phyloP scores from a whole-genome alignment of 495 filamentous ascomycete species.

The Penicillium goetzii region DNA sequence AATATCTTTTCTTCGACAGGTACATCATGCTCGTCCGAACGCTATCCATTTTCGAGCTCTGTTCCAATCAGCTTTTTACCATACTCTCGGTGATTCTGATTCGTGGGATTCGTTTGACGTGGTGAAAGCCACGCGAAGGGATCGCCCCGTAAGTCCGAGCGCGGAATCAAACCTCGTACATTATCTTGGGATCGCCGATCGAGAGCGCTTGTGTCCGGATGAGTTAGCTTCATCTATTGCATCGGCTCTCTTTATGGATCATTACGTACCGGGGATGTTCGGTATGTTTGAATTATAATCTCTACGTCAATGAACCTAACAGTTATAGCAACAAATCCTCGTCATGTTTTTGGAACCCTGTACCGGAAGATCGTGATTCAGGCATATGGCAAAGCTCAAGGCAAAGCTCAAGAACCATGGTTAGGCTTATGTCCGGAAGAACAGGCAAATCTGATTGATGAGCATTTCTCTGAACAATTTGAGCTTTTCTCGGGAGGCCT shows the following conservation, averaged over 20 bases:
- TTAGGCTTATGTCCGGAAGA: not conserved
- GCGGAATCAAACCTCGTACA: not conserved
- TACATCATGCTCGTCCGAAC: not conserved
- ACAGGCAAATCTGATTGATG: not conserved
- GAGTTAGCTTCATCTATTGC: not conserved
- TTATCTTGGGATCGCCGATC: not conserved
- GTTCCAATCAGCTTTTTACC: not conserved
- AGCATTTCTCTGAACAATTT: not conserved
- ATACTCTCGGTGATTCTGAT: not conserved
- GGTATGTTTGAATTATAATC: not conserved
- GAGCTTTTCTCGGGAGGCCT: not conserved
- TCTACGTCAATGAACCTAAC: not conserved
- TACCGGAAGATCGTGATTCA: not conserved
- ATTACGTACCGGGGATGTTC: not conserved
- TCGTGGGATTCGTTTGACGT: not conserved
- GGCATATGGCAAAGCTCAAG: not conserved
- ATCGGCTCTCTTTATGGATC: not conserved
- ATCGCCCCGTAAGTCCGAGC: not conserved
- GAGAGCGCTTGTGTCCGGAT: not conserved
- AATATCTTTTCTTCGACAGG: not conserved
- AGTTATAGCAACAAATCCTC: not conserved
- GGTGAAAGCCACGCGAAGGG: not conserved
- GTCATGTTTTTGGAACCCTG: not conserved
- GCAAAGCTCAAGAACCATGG: not conserved
- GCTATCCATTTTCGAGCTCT: not conserved